Conservation (phyloP, 352 stramenopile species). For the Phytopythium mirpurense region DNA sequence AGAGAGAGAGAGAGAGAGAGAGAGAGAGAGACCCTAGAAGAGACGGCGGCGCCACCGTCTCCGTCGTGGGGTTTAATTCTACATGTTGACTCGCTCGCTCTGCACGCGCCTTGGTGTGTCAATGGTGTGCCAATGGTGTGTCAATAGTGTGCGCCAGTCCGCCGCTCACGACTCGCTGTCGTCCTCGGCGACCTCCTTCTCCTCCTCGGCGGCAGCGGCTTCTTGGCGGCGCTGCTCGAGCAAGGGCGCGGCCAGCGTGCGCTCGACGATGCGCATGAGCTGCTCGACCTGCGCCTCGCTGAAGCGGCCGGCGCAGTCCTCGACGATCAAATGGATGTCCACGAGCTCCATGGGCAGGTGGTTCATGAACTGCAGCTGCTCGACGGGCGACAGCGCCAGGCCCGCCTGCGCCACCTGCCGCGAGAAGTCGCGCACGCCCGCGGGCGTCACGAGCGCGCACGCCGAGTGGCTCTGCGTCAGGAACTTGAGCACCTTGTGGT, state of each 20-base stretch:
- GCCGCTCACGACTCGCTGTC: no score
- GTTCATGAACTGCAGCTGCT: slow-evolving; percentile 87
- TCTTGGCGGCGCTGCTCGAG: slow-evolving; percentile 18
- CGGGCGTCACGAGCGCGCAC: slow-evolving; percentile 41
- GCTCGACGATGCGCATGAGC: slow-evolving; percentile 62
- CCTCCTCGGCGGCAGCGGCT: slow-evolving; percentile 9
- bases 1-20: no score
- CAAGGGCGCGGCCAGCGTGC: slow-evolving; percentile 41
- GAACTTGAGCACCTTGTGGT: slow-evolving; percentile 89
- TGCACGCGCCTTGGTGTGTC: no score
- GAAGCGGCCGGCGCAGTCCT: slow-evolving; percentile 79
- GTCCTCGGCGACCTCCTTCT: slow-evolving; percentile 21
- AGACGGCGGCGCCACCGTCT: no score
- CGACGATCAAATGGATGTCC: slow-evolving; percentile 79
- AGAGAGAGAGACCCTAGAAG: no score
- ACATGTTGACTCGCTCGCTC: background rate
- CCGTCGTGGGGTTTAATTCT: background rate
- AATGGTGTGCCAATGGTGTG: no score
- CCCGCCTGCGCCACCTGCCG: slow-evolving; percentile 35
- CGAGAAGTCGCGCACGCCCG: slow-evolving; percentile 56
- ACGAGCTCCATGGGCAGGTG: slow-evolving; percentile 78
- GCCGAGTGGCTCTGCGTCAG: slow-evolving; percentile 64
- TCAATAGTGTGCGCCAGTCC: no score
- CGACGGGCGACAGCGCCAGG: slow-evolving; percentile 50
- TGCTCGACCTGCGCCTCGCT: slow-evolving; percentile 71